Evolutionary conservation across 2,329 filamentous ascomycete species (phyloP).

Genomic region (Colletotrichum theobromicola): DNA sequence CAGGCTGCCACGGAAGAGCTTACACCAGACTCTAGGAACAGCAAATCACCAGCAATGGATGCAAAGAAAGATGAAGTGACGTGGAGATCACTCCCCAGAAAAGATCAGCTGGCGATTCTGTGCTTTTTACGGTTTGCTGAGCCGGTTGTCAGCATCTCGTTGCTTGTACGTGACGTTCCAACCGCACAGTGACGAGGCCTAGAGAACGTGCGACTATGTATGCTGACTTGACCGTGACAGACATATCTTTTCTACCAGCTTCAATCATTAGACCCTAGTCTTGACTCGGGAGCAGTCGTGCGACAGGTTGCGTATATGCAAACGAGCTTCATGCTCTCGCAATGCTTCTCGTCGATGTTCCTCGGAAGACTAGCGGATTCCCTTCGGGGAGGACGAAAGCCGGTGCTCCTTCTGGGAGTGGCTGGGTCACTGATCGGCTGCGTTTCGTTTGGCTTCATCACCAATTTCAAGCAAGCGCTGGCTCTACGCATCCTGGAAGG

Average conservation of each 20-base stretch:
- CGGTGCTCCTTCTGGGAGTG: not conserved
- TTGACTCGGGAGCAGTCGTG: not conserved
- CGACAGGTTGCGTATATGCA: not conserved
- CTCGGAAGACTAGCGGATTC: not conserved
- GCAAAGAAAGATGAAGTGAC: not conserved
- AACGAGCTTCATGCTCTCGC: slow-evolving; percentile 4
- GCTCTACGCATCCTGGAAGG: not conserved
- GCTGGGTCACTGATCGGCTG: not conserved
- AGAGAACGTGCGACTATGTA: accelerated
- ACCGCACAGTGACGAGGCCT: not conserved
- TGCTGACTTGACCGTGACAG: not conserved
- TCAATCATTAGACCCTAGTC: not conserved
- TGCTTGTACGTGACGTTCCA: not conserved
- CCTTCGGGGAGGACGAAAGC: not conserved
- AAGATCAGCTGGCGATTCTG: slow-evolving; percentile 3
- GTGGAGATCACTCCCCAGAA: slow-evolving; percentile 3
- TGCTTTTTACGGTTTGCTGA: slow-evolving; percentile 13
- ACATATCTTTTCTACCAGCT: slow-evolving; percentile 10
- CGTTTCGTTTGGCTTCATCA: slow-evolving; percentile 1
- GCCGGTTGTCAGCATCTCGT: slow-evolving; percentile 5
- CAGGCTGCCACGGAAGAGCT: not conserved
- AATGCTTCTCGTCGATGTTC: not conserved
- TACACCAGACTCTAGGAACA: not conserved
- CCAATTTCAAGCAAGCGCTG: slow-evolving; percentile 5
- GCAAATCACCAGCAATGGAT: not conserved